Base-by-base conservation (phyloP, 306 rosid genomes). In the Erythrophleum fordii region DNA sequence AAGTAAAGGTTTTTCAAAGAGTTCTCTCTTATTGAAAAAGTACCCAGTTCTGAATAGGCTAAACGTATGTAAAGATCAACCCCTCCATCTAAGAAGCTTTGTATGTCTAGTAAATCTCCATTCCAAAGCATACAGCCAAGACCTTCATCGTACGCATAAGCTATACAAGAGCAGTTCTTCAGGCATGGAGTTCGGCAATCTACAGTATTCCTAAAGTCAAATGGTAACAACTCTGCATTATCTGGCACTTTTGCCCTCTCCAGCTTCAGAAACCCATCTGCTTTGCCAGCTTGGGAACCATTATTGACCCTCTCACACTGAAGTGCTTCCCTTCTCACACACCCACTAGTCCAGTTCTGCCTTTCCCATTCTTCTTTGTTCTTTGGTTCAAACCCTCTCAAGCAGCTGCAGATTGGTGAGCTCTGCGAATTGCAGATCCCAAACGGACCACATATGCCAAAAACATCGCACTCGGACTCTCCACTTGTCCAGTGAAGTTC, bases 311-410 rank as follows among this genome's bases (percentile, higher is more conserved):
- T 56, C 11, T 6, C 84, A 75, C 87, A 80, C 69, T 75, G 46
- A 52, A 84, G 22, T 11, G 58, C 31, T 53, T 64, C 51, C 11
- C 65, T 84, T 55, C 86, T 81, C 60, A 82, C 55, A 69, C 92
- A 91, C 22, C 93, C 86, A 49, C 34, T 55, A 3, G 64, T 83
- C 88, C 88, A 86, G 25, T 75, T 79, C 1, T 80, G 48, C 1
- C 2, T 52, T 0, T 69, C 60, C 90, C 93, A 89, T 1, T 77
- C 86, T 20, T 80, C 52, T 68, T 6, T 26, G 44, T 73, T 81
- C 76, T 59, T 81, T 13, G 85, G 86, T 11, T 10, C 22, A 69
- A 66, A 90, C 55, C 91, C 91, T n/a, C 42, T 69, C 61, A 86
- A 75, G 45, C 91, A 90, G 13, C 53, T 72, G 34, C 93, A 90